Evolutionary conservation across 805 yeast genomes (phyloP).

Genomic region (Hanseniaspora occidentalis): DNA sequence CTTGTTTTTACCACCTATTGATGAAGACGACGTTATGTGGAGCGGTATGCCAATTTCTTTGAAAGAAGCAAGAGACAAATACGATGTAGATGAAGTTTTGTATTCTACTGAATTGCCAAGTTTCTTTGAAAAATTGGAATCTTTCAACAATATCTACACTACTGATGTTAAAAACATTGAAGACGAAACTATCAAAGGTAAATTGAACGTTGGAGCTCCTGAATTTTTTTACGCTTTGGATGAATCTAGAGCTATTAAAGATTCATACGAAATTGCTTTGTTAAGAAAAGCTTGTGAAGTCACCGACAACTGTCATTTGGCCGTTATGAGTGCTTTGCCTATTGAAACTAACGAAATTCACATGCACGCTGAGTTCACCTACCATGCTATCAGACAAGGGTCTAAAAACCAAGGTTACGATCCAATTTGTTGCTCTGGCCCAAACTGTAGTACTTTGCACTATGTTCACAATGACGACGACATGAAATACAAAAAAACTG

Average conservation of each 20-base stretch:
- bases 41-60: slow-evolving; percentile 70
- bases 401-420: slow-evolving; percentile 82
- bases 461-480: slow-evolving; percentile 71
- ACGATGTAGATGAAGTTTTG: slow-evolving; percentile 73
- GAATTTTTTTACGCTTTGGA: slow-evolving; percentile 65
- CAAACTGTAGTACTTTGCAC: slow-evolving; percentile 83
- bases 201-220: slow-evolving; percentile 24
- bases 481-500: slow-evolving; percentile 43
- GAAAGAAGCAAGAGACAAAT: slow-evolving; percentile 51
- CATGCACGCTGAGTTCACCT: slow-evolving; percentile 88
- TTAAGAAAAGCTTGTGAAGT: slow-evolving; percentile 73
- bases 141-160: slow-evolving; percentile 29
- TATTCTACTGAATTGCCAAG: slow-evolving; percentile 40
- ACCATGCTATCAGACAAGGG: slow-evolving; percentile 90
- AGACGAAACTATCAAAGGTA: slow-evolving; percentile 21
- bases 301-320: slow-evolving; percentile 78
- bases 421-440: slow-evolving; percentile 92
- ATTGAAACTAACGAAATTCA: slow-evolving; percentile 82
- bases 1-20: slow-evolving; percentile 72
- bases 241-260: slow-evolving; percentile 78
- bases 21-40: slow-evolving; percentile 91
- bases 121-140: slow-evolving; percentile 22
- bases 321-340: slow-evolving; percentile 87
- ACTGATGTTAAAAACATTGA: slow-evolving; percentile 41
- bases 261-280: slow-evolving; percentile 62